A percentile compares a stretch with the other conserved stretches of the same genome.
Evolutionary conservation across 495 filamentous ascomycete species (phyloP).

Genomic region (Penicillium coffeae): DNA sequence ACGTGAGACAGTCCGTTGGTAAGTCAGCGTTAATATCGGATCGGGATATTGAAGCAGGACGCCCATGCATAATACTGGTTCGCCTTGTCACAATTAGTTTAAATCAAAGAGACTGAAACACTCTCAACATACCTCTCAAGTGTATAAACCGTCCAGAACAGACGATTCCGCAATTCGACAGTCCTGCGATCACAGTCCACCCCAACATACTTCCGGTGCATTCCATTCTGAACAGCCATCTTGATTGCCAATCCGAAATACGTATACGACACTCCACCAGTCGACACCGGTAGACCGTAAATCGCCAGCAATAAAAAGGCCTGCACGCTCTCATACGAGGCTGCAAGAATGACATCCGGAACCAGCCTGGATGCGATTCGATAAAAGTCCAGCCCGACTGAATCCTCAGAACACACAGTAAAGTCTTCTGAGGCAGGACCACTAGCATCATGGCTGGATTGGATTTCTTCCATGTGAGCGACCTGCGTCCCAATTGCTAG

Average conservation of each 20-base stretch:
- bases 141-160: constrained; percentile 47
- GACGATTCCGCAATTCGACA: constrained; percentile 40
- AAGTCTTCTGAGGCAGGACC: constrained; percentile 21
- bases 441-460: constrained; percentile 16
- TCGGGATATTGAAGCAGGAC: constrained; percentile 36
- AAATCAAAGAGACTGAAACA: neutral
- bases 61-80: constrained; percentile 41
- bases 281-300: constrained; percentile 43
- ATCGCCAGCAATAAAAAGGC: constrained; percentile 44
- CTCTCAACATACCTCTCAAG: constrained; percentile 35
- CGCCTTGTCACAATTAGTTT: constrained; percentile 10
- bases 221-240: constrained; percentile 49
- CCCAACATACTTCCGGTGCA: constrained; percentile 44
- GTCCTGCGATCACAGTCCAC: constrained; percentile 31
- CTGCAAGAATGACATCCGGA: constrained; percentile 45
- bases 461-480: constrained; percentile 43
- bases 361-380: constrained; percentile 42
- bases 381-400: constrained; percentile 46
- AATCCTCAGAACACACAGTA: constrained; percentile 38
- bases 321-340: constrained; percentile 46
- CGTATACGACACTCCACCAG: constrained; percentile 43
- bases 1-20: constrained; percentile 30
- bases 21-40: constrained; percentile 42
- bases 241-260: constrained; percentile 47
- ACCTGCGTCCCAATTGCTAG: constrained; percentile 49